Base-by-base conservation (phyloP, 306 rosid species). In the Trifolium fragiferum region DNA sequence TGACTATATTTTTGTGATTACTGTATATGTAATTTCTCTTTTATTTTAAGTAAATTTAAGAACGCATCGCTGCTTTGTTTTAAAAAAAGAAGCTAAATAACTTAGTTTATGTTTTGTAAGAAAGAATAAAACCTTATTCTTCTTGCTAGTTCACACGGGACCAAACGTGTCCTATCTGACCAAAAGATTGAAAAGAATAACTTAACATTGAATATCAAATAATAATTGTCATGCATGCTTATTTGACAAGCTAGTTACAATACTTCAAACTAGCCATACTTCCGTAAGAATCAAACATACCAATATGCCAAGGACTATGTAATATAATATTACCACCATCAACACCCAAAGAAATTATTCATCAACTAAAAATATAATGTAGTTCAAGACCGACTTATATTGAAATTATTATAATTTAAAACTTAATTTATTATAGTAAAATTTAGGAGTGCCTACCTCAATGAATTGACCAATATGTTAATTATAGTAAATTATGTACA, bases 181-280 rank as follows among this genome's bases (percentile, higher is more conserved):
- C 64, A 41, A 57, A 66, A 46, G 75, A 78, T 78, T 19, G 69
- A 61, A 74, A 63, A 77, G 82, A 78, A 82, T 82, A 78, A 43
- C 59, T 73, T 78, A 43, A 68, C 40, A 50, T 9, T 40, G 43
- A 60, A 51, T 38, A 66, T 76, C 33, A 30, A 73, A 25, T 58
- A 18, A 61, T 74, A 19, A 37, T 68, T 68, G 68, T 23, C 63
- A 25, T 80, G 44, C n/a, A 38, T 10, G 38, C 78, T 74, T 74
- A 44, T 62, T 68, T 73, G 23, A 77, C 64, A 77, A 61, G 76
- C 79, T 53, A 25, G 53, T 32, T 27, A 11, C 33, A 55, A 55
- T 19, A 21, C 30, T 55, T 55, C n/a, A 5, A 55, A 55, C 33
- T 21, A 10, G 33, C 8, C 33, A 55, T 55, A 21, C 35, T 55